Evolutionary conservation across 176 grass and related monocot genomes (phyloP).

Genomic region (Chloris gayana): DNA sequence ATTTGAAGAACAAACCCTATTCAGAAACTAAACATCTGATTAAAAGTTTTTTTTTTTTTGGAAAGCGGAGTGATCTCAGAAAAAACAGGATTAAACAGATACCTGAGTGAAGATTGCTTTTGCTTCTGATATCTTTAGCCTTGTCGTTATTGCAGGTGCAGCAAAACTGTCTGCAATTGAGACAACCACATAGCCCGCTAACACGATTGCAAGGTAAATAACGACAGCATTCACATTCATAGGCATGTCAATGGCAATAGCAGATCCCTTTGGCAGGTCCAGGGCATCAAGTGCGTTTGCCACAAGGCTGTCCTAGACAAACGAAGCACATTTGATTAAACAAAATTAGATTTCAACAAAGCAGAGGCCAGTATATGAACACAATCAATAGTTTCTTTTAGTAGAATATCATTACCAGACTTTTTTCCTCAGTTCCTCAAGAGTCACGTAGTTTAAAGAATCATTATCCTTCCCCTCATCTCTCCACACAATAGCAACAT

Average conservation of each 20-base stretch:
- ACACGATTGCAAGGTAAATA: slow-evolving; percentile 85
- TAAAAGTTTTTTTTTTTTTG: too few species aligned
- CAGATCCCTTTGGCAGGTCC: slow-evolving; percentile 77
- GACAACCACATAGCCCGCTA: slow-evolving; percentile 83
- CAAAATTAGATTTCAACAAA: not conserved
- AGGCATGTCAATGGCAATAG: slow-evolving; percentile 96
- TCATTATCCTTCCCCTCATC: slow-evolving; percentile 77
- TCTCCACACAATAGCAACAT: slow-evolving; percentile 70
- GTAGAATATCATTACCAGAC: slow-evolving; percentile 64
- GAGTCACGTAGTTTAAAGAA: slow-evolving; percentile 65
- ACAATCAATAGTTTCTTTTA: not conserved
- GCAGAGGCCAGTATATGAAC: not conserved
- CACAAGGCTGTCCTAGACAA: slow-evolving; percentile 63
- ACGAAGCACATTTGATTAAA: not conserved
- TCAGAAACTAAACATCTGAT: not conserved
- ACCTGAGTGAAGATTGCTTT: slow-evolving; percentile 99
- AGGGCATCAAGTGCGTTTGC: slow-evolving; percentile 81
- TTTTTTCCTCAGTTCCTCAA: slow-evolving; percentile 71
- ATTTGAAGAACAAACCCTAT: slow-evolving; percentile 18
- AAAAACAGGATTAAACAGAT: slow-evolving; percentile 13
- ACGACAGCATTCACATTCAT: slow-evolving; percentile 84
- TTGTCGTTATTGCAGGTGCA: slow-evolving; percentile 71
- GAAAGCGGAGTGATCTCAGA: slow-evolving; percentile 5
- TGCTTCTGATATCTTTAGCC: slow-evolving; percentile 85
- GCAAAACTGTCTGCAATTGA: slow-evolving; percentile 99